Evolutionary conservation across 257 asterid species (phyloP).

Genomic region (Ajuga chamaepitys): DNA sequence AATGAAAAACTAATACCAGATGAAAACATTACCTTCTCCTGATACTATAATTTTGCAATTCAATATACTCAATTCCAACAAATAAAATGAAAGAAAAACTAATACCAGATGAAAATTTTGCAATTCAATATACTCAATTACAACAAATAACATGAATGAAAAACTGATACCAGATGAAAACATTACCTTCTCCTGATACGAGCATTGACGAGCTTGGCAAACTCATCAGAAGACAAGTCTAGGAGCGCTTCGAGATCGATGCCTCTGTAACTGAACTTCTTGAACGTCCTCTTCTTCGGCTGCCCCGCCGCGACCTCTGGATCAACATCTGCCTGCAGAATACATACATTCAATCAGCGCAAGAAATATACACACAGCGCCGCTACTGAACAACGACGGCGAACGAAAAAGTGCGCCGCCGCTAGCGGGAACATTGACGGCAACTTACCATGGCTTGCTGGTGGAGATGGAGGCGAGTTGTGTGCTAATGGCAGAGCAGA

Average conservation of each 20-base stretch:
- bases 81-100: too few species aligned
- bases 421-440: too few species aligned
- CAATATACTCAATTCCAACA: neutral
- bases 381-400: neutral
- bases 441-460: constrained; percentile 14
- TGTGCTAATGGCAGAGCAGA: too few species aligned
- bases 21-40: too few species aligned
- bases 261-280: constrained; percentile 69
- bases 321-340: constrained; percentile 48
- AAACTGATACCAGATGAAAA: neutral
- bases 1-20: too few species aligned
- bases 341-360: neutral
- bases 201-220: too few species aligned
- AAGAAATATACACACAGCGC: neutral
- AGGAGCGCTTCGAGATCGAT: constrained; percentile 80
- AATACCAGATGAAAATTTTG: too few species aligned
- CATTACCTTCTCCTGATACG: too few species aligned
- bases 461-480: neutral
- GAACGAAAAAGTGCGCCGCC: neutral
- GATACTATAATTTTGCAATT: too few species aligned
- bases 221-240: constrained; percentile 58
- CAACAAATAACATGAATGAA: neutral
- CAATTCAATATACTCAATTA: neutral
- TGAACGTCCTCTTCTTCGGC: constrained; percentile 60
- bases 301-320: constrained; percentile 40